Conservation (phyloP, 352 stramenopile genomes). For the Plasmopara muralis region DNA sequence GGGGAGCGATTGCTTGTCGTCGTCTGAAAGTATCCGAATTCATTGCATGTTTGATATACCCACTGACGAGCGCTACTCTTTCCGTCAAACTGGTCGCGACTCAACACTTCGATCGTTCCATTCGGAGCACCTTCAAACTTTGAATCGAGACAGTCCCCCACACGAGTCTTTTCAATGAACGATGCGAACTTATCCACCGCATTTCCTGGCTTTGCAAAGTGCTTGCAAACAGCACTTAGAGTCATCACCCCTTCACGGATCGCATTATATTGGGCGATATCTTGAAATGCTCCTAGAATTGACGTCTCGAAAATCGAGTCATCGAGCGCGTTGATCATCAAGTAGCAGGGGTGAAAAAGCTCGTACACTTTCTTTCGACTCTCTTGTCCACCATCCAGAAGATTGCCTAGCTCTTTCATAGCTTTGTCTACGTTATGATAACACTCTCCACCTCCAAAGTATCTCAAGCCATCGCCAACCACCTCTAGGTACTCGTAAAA, state of each 20-base stretch:
- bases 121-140: slow-evolving; percentile 70
- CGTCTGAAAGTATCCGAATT: slow-evolving; percentile 87
- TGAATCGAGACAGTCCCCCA: slow-evolving; percentile 61
- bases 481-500: slow-evolving; percentile 88
- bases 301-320: slow-evolving; percentile 75
- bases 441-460: slow-evolving; percentile 79
- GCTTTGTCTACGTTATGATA: slow-evolving; percentile 65
- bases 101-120: slow-evolving; percentile 56
- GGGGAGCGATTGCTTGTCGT: slow-evolving; percentile 49
- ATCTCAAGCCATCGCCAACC: slow-evolving; percentile 63
- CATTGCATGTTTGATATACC: slow-evolving; percentile 87
- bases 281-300: slow-evolving; percentile 72
- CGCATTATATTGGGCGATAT: slow-evolving; percentile 70
- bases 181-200: slow-evolving; percentile 40
- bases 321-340: slow-evolving; percentile 73
- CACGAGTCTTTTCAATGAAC: slow-evolving; percentile 52
- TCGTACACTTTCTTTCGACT: slow-evolving; percentile 34
- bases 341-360: slow-evolving; percentile 61
- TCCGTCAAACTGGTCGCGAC: slow-evolving; percentile 58
- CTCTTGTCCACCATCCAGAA: slow-evolving; percentile 49
- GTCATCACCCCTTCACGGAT: slow-evolving; percentile 44
- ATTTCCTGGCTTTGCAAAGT: slow-evolving; percentile 33
- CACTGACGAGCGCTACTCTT: slow-evolving; percentile 68
- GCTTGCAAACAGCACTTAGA: slow-evolving; percentile 53
- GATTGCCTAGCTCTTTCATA: slow-evolving; percentile 40